Base-by-base conservation (phyloP, 495 filamentous ascomycete genomes). In the Aspergillus olivimuriae region DNA sequence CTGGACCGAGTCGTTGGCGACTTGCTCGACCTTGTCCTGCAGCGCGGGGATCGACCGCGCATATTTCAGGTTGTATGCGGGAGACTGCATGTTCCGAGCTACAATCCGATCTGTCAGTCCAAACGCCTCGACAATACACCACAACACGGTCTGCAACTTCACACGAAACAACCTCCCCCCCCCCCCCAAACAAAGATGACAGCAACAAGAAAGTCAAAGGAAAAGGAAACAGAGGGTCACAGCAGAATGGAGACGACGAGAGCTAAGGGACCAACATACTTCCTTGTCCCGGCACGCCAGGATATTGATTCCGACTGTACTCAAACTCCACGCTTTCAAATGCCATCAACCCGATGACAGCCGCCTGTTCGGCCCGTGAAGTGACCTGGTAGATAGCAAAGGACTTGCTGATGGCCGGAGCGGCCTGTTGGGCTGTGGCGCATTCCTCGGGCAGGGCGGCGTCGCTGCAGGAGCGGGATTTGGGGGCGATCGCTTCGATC, bases 71-170 rank as follows among this genome's bases (percentile, higher is more conserved):
- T 86, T 82, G 66, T 58, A 84, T 7, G 60, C 41, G 12, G 72
- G 62, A 43, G 65, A 72, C 70, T 87, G 82, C 87, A 92, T 89
- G 58, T 88, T 88, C 17, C 82, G 74, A 0, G 87, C 58, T 68
- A 38, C 4, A 24, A 31, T 10, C 2, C 1, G 17, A n/a, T 28
- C 14, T 30, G 19, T 15, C 21, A 3, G n/a, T 14, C 17, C 10
- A 20, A 11, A 9, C 5, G 1, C 2, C 3, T 37, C 34, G 11
- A n/a, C n/a, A n/a, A n/a, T n/a, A n/a, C n/a, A n/a, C n/a, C n/a
- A n/a, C n/a, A n/a, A n/a, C n/a, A n/a, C n/a, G n/a, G n/a, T n/a
- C 34, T 21, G 2, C 20, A 21, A 19, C 14, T 18, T 37, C 1
- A 17, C 8, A 21, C 3, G 11, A 11, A 28, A 28, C 11, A 28